Conservation (phyloP, 2,329 filamentous ascomycete species). For the Malbranchea cinnamomea region DNA sequence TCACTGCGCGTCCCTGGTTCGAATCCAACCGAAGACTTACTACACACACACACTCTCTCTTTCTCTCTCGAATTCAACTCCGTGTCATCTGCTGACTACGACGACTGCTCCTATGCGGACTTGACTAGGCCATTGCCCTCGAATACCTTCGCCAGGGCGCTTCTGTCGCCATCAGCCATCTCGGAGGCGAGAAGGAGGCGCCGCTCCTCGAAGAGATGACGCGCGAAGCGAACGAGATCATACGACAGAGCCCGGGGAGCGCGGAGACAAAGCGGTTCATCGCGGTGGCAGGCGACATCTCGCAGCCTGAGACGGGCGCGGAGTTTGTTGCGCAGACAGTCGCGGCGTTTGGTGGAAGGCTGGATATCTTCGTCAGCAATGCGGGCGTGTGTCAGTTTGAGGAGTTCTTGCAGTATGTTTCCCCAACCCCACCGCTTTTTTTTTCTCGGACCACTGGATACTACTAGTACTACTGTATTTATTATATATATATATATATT, state of each 20-base stretch:
- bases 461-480: no score
- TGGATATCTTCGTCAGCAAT: conserved; percentile 76
- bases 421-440: conserved; percentile 1
- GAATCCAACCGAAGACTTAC: no score
- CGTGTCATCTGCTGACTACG: background rate
- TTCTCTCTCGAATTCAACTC: background rate
- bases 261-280: conserved; percentile 34
- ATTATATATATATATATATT: conserved; percentile 1
- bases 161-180: conserved; percentile 66
- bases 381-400: conserved; percentile 80
- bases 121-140: conserved; percentile 57
- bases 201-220: conserved; percentile 35
- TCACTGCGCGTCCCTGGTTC: no score
- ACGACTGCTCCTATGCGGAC: conserved; percentile 2
- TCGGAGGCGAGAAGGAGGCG: conserved; percentile 31
- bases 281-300: conserved; percentile 62
- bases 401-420: conserved; percentile 57
- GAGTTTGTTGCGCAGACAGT: conserved; percentile 54
- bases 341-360: conserved; percentile 32
- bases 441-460: conserved; percentile 3
- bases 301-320: conserved; percentile 54
- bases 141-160: conserved; percentile 66
- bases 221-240: conserved; percentile 20
- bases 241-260: background rate
- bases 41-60: background rate